Evolutionary conservation across 192 early-diverging fungal genomes (phyloP), one percentile per base, ranked within the genome.

Genomic region (Globomyces pollinis-pini): DNA sequence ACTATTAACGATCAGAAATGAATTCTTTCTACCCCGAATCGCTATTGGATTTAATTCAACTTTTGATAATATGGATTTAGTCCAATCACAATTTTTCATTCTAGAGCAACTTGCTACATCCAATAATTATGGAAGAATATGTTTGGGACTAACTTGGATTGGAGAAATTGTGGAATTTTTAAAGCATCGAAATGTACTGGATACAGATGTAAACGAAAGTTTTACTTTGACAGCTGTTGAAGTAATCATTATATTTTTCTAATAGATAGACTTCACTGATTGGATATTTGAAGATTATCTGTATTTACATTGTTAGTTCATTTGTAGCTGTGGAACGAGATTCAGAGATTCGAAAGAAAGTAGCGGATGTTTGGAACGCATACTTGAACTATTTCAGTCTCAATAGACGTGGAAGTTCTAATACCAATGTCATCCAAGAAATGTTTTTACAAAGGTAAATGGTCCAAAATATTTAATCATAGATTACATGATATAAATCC

Each of bases 401-500:
- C 3, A 57, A 57, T 39, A 39, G 55, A 39, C 23, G 55, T 9
- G 15, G 16, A 7, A 13, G 21, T 34, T 16, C 4, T n/a, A 28
- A 18, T 35, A 43, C 32, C 2, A 16, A 5, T 30, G 35, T 47
- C 9, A 9, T 62, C 15, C 54, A 32, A 3, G 20, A 36, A 30
- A 47, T 44, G 23, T 24, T 65, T 35, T 24, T 60, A 1, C 47
- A 42, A 26, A 26, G 64, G n/a, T n/a, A n/a, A n/a, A n/a, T n/a
- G n/a, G n/a, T n/a, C n/a, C n/a, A n/a, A n/a, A n/a, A n/a, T n/a
- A n/a, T n/a, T n/a, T n/a, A n/a, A n/a, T n/a, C n/a, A n/a, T n/a
- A n/a, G n/a, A 38, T 38, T 63, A n/a, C 35, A 49, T 45, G 68
- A 77, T 51, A 44, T 64, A 2, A 42, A 75, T 33, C 7, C 18